Base-by-base conservation (phyloP, 164 flowering plant species). In the Hamamelis virginiana region DNA sequence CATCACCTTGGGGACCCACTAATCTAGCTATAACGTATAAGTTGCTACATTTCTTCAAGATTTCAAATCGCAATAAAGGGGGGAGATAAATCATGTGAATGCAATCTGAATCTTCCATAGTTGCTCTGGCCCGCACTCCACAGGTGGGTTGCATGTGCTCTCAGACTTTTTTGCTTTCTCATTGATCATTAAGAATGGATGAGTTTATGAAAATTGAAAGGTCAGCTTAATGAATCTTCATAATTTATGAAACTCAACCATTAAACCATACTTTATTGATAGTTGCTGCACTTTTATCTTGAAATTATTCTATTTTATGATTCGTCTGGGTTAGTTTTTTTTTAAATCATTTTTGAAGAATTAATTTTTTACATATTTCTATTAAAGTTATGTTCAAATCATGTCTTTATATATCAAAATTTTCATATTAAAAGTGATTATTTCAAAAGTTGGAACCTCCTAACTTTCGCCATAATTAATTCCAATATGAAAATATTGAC, bases 71-170 rank as follows among this genome's bases (percentile, higher is more conserved):
- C 22, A 21, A 22, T 5, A n/a, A 15, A 15, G 16, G 11, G 50
- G 13, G 13, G 56, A 22, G 11, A 11, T 55, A 22, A 22, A 22
- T 55, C 9, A 21, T 8, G 33, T 13, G 21, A 0, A 27, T 11
- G 15, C 38, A 41, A 46, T 46, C 13, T 1, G 12, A 44, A 44
- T 46, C 12, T 10, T 14, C 16, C 50, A 46, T 46, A 3, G 50
- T 12, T 46, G 41, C 11, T 12, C 60, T 26, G 59, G 14, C 27
- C 59, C 18, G 19, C 21, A 16, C 12, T 22, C 6, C 41, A 50
- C 51, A 52, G 58, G 65, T 69, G 76, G 76, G 41, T 55, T 74
- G 72, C 72, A 68, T 74, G 76, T 74, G 76, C 48, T 52, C 19
- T n/a, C 18, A 57, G 57, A 64, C 74, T 71, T 57, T 67, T 46